Conservation (phyloP, 805 yeast genomes). For the Ogataea methanolica region DNA sequence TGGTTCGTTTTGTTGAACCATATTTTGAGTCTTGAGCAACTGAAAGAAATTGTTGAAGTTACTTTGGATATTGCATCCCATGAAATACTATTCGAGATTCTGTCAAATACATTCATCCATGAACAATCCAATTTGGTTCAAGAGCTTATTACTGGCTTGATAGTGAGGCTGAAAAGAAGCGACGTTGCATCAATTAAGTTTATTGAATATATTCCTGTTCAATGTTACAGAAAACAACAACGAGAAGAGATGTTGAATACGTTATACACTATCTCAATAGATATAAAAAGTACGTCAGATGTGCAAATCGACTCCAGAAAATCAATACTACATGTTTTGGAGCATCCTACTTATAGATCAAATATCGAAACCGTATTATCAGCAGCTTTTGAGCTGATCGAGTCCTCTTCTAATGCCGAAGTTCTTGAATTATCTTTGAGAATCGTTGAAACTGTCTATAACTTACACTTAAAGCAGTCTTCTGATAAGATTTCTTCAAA, state of each 20-base stretch:
- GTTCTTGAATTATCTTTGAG: slow-evolving; percentile 15
- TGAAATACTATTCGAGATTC: slow-evolving; percentile 18
- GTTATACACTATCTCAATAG: slow-evolving; percentile 8
- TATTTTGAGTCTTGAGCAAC: slow-evolving; percentile 28
- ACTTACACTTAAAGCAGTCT: slow-evolving; percentile 35
- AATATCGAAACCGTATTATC: slow-evolving; percentile 37
- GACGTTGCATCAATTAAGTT: background rate
- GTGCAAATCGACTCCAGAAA: background rate
- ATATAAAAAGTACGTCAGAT: background rate
- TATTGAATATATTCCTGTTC: slow-evolving; percentile 40
- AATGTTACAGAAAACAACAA: slow-evolving; percentile 38
- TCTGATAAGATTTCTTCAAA: slow-evolving; percentile 25
- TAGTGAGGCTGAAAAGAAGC: background rate
- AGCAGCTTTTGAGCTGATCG: slow-evolving; percentile 11
- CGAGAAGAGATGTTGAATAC: slow-evolving; percentile 28
- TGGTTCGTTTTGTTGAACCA: slow-evolving; percentile 50
- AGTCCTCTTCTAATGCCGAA: background rate
- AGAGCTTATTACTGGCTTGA: slow-evolving; percentile 13
- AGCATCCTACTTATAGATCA: slow-evolving; percentile 52
- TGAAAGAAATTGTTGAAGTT: slow-evolving; percentile 25
- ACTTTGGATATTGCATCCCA: slow-evolving; percentile 24
- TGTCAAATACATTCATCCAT: slow-evolving; percentile 37
- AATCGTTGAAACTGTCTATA: slow-evolving; percentile 37
- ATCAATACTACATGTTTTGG: slow-evolving; percentile 35
- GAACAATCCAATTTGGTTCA: slow-evolving; percentile 42